Evolutionary conservation across 163 green algal species (phyloP).

Genomic region (Trebouxia gelatinosa): DNA sequence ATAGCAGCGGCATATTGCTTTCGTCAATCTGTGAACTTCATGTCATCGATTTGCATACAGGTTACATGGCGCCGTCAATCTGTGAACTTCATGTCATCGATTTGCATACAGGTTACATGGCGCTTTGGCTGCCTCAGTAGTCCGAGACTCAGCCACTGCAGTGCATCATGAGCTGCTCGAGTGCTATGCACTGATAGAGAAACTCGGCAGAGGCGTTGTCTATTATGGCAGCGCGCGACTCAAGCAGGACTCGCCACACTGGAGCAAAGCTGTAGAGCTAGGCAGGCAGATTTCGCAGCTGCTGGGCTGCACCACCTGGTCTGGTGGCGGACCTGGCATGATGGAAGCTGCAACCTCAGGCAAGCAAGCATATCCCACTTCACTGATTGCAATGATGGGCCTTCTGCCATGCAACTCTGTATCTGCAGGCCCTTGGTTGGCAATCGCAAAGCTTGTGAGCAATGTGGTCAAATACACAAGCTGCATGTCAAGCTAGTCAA

Average conservation of each 20-base stretch:
- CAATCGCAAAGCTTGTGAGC: no score
- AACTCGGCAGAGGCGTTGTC: conserved; percentile 59
- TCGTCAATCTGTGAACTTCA: no score
- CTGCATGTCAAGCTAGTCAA: no score
- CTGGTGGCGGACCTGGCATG: conserved; percentile 68
- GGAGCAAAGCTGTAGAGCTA: conserved; percentile 45
- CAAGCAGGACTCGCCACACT: conserved; percentile 44
- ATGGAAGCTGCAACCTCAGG: conserved; percentile 58
- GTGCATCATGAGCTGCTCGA: conserved; percentile 72
- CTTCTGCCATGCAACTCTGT: neutral
- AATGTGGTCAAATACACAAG: no score
- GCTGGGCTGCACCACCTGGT: conserved; percentile 69
- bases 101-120: conserved; percentile 49
- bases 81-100: no score
- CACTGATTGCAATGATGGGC: neutral
- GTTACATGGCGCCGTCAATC: conserved; percentile 65
- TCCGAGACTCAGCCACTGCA: conserved; percentile 55
- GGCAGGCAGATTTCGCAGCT: conserved; percentile 51
- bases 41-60: no score
- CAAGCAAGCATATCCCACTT: neutral
- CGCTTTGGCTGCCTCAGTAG: conserved; percentile 57
- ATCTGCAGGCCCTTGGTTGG: no score
- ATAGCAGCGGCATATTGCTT: no score
- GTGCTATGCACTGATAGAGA: conserved; percentile 70
- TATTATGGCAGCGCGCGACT: conserved; percentile 76